A percentile compares a stretch with the other conserved stretches of the same genome.
These are phyloP conservation scores for Tylopilus subfusipes DNA, from an alignment of 768 basidiomycete species.

Conservation along the genomic window DNA sequence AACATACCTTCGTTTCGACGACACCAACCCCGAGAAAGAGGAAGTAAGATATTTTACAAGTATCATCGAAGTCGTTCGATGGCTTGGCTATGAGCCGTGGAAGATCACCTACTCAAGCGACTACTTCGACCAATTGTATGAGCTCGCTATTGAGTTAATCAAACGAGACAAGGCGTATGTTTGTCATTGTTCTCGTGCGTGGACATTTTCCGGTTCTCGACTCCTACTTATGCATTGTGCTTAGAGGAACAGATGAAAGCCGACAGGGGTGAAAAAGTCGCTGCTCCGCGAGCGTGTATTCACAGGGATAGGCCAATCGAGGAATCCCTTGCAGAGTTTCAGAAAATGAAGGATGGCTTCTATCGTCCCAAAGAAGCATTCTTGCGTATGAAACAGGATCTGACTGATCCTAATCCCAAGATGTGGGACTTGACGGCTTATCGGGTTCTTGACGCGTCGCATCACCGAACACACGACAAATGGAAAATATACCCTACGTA, in stretches of 20 bases:
- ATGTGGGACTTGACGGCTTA: conserved; percentile 99
- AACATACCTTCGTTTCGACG: conserved; percentile 94
- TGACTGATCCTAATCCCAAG: conserved; percentile 89
- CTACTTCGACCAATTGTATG: conserved; percentile 85
- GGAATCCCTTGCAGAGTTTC: conserved; percentile 86
- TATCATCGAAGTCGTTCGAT: conserved; percentile 90
- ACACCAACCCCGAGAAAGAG: conserved; percentile 98
- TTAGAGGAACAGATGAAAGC: conserved; percentile 90
- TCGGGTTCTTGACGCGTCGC: conserved; percentile 83
- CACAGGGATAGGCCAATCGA: conserved; percentile 83
- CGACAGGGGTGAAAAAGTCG: conserved; percentile 81
- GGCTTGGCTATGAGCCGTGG: conserved; percentile 98
- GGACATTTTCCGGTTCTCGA: neutral
- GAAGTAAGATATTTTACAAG: conserved; percentile 96
- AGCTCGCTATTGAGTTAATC: conserved; percentile 84
- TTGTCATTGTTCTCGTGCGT: conserved; percentile 91
- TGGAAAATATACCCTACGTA: conserved; percentile 99
- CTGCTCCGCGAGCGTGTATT: conserved; percentile 77
- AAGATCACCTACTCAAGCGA: conserved; percentile 99
- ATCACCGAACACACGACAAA: conserved; percentile 88
- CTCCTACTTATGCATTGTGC: conserved; percentile 3
- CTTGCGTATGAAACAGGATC: conserved; percentile 95
- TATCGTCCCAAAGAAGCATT: conserved; percentile 92
- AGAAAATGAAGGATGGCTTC: conserved; percentile 86
- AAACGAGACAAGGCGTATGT: conserved; percentile 91